Conservation (phyloP, 805 yeast species). For the Yarrowia phangngaensis region DNA sequence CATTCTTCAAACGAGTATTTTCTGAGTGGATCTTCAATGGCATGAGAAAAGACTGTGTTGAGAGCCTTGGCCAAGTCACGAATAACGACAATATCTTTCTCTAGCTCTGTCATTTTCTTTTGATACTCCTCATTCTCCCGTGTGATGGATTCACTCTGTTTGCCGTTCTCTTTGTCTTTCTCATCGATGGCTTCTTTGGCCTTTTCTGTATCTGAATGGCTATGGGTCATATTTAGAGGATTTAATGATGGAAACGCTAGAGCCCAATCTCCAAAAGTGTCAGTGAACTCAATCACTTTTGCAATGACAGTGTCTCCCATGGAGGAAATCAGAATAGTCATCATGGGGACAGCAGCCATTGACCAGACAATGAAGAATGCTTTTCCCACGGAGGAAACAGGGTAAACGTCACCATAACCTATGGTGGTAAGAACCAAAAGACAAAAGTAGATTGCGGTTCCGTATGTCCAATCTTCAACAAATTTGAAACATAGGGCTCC, state of each 20-base stretch:
- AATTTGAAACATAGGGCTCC: constrained; percentile 65
- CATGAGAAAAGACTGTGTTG: constrained; percentile 6
- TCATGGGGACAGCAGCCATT: constrained; percentile 74
- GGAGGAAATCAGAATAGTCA: constrained; percentile 74
- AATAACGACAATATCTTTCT: neutral
- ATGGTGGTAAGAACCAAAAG: constrained; percentile 72
- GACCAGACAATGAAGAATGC: constrained; percentile 79
- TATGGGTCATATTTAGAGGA: neutral
- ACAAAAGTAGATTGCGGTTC: constrained; percentile 69
- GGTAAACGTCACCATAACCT: constrained; percentile 78
- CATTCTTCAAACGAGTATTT: constrained; percentile 52
- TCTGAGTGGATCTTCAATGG: constrained; percentile 38
- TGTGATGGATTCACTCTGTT: neutral
- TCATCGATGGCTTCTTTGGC: neutral
- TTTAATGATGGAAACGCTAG: constrained; percentile 23
- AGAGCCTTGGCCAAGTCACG: constrained; percentile 14
- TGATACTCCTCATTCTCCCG: neutral
- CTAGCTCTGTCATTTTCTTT: constrained; percentile 7
- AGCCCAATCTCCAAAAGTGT: constrained; percentile 30
- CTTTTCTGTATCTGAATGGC: neutral
- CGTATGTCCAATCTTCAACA: constrained; percentile 69
- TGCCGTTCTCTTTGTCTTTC: constrained; percentile 2
- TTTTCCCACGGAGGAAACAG: constrained; percentile 59
- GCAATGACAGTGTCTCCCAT: constrained; percentile 54
- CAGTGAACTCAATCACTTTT: constrained; percentile 28